Evolutionary conservation across 345 rosid genomes (phyloP), one percentile per base, ranked within the genome.

Genomic region (Xanthoceras sorbifolium): DNA sequence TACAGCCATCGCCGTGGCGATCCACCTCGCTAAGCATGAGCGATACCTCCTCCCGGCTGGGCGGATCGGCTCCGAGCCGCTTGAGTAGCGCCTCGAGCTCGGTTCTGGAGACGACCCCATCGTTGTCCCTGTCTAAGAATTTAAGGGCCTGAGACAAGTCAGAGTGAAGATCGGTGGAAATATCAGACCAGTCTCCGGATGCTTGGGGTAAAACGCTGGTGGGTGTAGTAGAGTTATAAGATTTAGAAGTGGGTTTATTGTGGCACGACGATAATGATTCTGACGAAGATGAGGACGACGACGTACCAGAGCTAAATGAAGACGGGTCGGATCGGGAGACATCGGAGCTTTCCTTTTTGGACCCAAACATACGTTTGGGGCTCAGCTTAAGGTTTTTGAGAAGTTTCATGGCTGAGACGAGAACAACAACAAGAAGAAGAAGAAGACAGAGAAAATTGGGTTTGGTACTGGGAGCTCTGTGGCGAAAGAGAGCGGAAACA

Each of bases 1-100:
- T 86, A 69, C 72, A 67, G 4, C 89, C 92, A 20, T 81, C 83
- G n/a, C 86, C 82, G 6, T 66, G 88, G 18, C 80, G 60, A 32
- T 87, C 97, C 4, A 91, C 79, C 81, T 93, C 93, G 66, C 82
- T 76, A 17, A 93, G 74, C 93, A 96, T 89, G 61, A 85, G 25
- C 0, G 83, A 72, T 9, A 93, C 84, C 80, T 96, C 99, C 66
- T 87, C 94, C 9, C 52, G 75, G 64, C 82, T 90, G 20, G 89
- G 88, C 1, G 90, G 92, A 23, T 88, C 81, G 10, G 86, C 80
- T 6, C 93, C 93, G 0, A 96, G 77, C 64, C 86, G 82, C 82
- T 59, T 28, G 18, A 96, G 85, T 1, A 96, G 77, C 29, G 90
- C 83, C 71, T 89, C 97, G 1, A 96, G 89, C 81, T 93, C 90